Base-by-base conservation (phyloP, 1,284 basidiomycete genomes). In the Irpex rosettiformis region DNA sequence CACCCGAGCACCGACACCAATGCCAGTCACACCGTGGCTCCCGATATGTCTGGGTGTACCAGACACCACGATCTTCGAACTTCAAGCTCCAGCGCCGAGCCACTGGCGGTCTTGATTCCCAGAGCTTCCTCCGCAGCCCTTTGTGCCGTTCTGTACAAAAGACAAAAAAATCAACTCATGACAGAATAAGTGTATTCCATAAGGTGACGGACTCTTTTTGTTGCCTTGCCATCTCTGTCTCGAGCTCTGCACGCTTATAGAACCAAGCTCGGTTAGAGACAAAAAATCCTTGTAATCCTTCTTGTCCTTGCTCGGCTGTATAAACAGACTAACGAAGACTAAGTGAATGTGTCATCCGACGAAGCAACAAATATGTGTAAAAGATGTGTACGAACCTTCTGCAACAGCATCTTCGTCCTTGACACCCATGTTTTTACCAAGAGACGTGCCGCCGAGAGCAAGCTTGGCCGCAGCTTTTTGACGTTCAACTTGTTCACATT, bases 341-440 rank as follows among this genome's bases (percentile, higher is more conserved):
- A 79, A 77, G 84, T 90, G 87, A 91, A 89, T 86, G 85, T 83
- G 82, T 80, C 86, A 82, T 80, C 77, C 79, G 76, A 77, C 72
- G 67, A 72, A 48, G 60, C 55, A 47, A 45, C 52, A 61, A 59
- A 61, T 11, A 54, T 56, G 28, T 42, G 58, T 21, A 56, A 65
- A 65, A 65, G 61, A 29, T 57, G 58, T 65, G 59, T 58, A 80
- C 88, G 73, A 75, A 91, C 88, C 88, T 75, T 91, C 89, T 22
- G 89, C 89, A 66, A 89, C 90, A 3, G 88, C 93, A 56, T 96
- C 94, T 67, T 97, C 94, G 62, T 98, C 94, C 72, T 93, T 93
- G 28, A 99, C 94, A 22, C 97, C 97, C 85, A 98, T 94, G 62
- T 99, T 90, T 72, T 99, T 99, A 13, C 97, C 97, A 6, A 99